These are phyloP conservation scores for Phytophthora cactorum DNA, from an alignment of 352 stramenopile genomes.

Conservation along the genomic window DNA sequence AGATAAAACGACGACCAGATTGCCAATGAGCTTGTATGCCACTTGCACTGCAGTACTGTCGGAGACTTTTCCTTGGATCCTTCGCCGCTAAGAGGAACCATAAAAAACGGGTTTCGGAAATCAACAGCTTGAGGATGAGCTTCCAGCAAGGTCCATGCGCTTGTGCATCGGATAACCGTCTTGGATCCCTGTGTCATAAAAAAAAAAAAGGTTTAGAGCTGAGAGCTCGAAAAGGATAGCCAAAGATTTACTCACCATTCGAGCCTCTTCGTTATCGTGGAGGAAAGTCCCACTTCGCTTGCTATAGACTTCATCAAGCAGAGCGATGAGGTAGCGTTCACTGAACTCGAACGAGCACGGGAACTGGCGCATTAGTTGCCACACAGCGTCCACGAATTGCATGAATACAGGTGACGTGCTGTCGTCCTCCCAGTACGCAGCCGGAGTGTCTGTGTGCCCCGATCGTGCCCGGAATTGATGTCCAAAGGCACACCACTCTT, in stretches of 20 bases:
- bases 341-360: conserved; percentile 99
- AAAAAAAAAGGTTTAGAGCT: conserved; percentile 1
- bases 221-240: not conserved
- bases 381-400: conserved; percentile 99
- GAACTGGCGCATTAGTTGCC: conserved; percentile 96
- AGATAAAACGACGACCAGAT: conserved; percentile 89
- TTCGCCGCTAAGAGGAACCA: conserved; percentile 51
- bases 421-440: conserved; percentile 94
- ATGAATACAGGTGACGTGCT: conserved; percentile 98
- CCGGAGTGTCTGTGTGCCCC: conserved; percentile 60
- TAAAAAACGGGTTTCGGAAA: conserved; percentile 84
- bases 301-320: conserved; percentile 97
- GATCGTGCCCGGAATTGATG: conserved; percentile 97
- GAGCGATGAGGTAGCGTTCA: conserved; percentile 89
- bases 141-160: conserved; percentile 69
- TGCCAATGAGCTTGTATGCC: conserved; percentile 81
- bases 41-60: conserved; percentile 83
- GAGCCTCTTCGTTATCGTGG: conserved; percentile 95
- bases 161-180: conserved; percentile 65
- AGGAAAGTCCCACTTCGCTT: conserved; percentile 98
- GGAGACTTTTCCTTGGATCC: conserved; percentile 61
- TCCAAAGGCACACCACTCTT: conserved; percentile 99
- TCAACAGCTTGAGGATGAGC: conserved; percentile 46
- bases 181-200: conserved; percentile 50
- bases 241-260: conserved; percentile 38